A percentile compares a stretch with the other conserved stretches of the same genome.
These are phyloP conservation scores for Colletotrichum tanaceti DNA, from an alignment of 2,329 filamentous ascomycete genomes.

Conservation along the genomic window DNA sequence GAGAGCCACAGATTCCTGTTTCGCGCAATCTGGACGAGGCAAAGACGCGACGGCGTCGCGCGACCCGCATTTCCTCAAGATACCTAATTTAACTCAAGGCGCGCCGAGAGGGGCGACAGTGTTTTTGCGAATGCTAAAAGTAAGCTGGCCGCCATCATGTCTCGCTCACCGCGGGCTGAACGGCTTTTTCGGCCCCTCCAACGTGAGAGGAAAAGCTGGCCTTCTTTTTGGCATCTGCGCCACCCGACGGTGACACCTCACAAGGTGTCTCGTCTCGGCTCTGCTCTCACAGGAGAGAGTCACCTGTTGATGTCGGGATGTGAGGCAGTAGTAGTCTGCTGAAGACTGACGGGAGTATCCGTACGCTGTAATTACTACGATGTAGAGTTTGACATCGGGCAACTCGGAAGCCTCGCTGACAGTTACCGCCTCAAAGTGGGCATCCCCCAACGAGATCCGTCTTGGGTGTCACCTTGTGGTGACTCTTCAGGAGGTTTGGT, in stretches of 20 bases:
- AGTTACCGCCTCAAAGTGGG: conserved; percentile 12
- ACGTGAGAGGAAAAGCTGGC: background rate
- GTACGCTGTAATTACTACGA: conserved; percentile 12
- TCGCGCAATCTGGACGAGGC: conserved; percentile 23
- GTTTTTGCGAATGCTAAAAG: conserved; percentile 16
- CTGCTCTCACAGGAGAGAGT: conserved; percentile 13
- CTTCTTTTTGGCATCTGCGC: conserved; percentile 12
- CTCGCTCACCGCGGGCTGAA: conserved; percentile 25
- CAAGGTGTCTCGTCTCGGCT: background rate
- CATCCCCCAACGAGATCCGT: conserved; percentile 20
- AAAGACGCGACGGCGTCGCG: conserved; percentile 31
- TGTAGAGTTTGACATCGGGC: conserved; percentile 28
- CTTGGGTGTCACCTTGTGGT: conserved; percentile 31
- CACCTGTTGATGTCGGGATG: conserved; percentile 26
- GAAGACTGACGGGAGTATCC: background rate
- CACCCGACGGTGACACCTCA: background rate
- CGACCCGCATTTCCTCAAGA: conserved; percentile 23
- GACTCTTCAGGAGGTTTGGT: conserved; percentile 39
- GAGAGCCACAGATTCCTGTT: conserved; percentile 37
- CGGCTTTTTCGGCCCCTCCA: background rate
- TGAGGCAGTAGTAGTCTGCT: conserved; percentile 13
- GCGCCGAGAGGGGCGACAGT: conserved; percentile 31
- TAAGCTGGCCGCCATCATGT: conserved; percentile 20
- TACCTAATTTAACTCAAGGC: conserved; percentile 35
- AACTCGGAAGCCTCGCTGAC: conserved; percentile 22